Evolutionary conservation across 805 yeast species (phyloP), one percentile per base, ranked within the genome.

Genomic region (Candida michaelii): DNA sequence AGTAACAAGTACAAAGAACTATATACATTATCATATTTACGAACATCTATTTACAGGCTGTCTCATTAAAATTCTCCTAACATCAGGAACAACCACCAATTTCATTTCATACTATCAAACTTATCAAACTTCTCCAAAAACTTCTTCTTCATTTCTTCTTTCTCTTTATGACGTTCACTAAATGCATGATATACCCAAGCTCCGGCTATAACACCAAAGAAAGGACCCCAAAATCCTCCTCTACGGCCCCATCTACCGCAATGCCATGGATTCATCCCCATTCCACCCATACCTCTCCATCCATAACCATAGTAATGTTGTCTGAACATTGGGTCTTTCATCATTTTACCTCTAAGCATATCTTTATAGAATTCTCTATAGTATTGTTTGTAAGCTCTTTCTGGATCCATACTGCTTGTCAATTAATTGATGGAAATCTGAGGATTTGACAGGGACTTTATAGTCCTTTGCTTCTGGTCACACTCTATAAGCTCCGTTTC

Each of bases 171-270:
- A 23, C 23, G 29, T 27, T 39, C 42, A 10, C 12, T 17, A 12
- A 33, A 27, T n/a, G 29, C 18, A 34, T 40, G 34, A 21, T 34
- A 40, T 3, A 34, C 30, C 27, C 29, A 34, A 12, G 15, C 18
- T 3, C 44, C 44, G 19, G 25, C 25, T 3, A 40, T 31, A 3
- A 33, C 39, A 16, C 44, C 44, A 16, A 34, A 24, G 30, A 40
- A 34, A 7, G 44, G 35, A 3, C 31, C 35, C 24, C 27, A 40
- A 24, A 40, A 40, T 9, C 37, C 25, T n/a, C 40, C 33, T 9
- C 18, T 13, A 15, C 17, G 8, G 5, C 36, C 35, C 14, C 18
- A 21, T 33, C 39, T 18, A 8, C 36, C 18, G 4, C 13, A 13
- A 34, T 12, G 27, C 25, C 36, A 13, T 12, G 29, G 29, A 10